Conservation (phyloP, 2,329 filamentous ascomycete species). For the Fusarium nematophilum region DNA sequence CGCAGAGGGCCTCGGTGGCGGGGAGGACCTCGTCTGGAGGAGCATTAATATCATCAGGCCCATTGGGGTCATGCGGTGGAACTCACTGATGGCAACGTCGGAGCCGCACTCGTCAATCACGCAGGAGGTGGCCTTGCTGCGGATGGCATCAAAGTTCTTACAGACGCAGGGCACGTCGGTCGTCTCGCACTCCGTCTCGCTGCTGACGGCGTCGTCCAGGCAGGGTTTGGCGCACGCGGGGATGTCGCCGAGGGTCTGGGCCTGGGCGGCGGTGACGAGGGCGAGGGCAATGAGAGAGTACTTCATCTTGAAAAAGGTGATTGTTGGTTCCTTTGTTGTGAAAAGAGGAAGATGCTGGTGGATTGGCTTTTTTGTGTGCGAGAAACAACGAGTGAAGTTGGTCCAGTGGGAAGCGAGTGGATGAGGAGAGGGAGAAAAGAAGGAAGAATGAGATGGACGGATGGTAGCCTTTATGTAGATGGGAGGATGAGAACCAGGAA, state of each 20-base stretch:
- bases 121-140: conserved; percentile 48
- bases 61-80: neutral
- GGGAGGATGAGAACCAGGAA: conserved; percentile 4
- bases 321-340: conserved; percentile 19
- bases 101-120: conserved; percentile 51
- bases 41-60: neutral
- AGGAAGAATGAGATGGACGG: conserved; percentile 23
- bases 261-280: conserved; percentile 49
- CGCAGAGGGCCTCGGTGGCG: conserved; percentile 51
- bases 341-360: neutral
- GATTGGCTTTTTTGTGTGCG: no score
- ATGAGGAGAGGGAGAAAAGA: conserved; percentile 42
- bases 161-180: conserved; percentile 52
- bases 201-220: conserved; percentile 47
- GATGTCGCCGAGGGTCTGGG: conserved; percentile 50
- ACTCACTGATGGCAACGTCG: conserved; percentile 54
- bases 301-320: conserved; percentile 54
- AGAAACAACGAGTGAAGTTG: conserved; percentile 47
- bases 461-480: conserved; percentile 48
- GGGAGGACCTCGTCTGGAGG: conserved; percentile 54
- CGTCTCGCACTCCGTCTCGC: conserved; percentile 46
- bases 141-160: conserved; percentile 48
- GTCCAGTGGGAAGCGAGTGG: conserved; percentile 45
- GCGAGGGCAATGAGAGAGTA: conserved; percentile 48
- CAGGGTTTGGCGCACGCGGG: conserved; percentile 54